Conservation (phyloP, 208 protist species). For the Crithidia thermophila region DNA sequence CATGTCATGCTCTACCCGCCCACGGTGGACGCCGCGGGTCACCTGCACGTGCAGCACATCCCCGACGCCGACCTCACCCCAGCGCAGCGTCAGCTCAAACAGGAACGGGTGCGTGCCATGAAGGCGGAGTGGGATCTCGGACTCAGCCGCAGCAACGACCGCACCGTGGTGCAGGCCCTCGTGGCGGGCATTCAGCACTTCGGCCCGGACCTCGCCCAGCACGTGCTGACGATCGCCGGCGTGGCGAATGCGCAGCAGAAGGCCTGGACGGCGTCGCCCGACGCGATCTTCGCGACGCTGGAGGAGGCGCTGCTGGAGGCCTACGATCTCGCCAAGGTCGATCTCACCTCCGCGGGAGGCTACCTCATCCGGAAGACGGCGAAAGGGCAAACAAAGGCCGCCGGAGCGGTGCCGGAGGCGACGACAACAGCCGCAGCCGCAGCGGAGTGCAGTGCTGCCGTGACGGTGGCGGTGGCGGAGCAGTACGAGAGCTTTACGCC, state of each 20-base stretch:
- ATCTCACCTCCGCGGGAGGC: constrained; percentile 47
- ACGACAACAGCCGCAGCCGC: constrained; percentile 1
- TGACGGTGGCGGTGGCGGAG: constrained; percentile 34
- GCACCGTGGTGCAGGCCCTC: constrained; percentile 45
- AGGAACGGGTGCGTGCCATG: constrained; percentile 29
- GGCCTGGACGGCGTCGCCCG: constrained; percentile 18
- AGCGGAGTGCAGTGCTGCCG: neutral
- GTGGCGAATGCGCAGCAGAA: constrained; percentile 48
- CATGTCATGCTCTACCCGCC: constrained; percentile 26
- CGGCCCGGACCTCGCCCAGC: constrained; percentile 72
- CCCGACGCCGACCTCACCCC: constrained; percentile 20
- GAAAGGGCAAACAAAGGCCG: neutral
- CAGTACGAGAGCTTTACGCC: constrained; percentile 93
- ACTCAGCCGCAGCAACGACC: constrained; percentile 39
- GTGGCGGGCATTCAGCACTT: constrained; percentile 74
- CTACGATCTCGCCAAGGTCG: constrained; percentile 43
- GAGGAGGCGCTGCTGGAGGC: constrained; percentile 63
- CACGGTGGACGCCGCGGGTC: constrained; percentile 18
- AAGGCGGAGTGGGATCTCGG: constrained; percentile 58
- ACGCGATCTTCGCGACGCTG: constrained; percentile 46
- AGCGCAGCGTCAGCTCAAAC: constrained; percentile 21
- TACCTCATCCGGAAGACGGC: constrained; percentile 53
- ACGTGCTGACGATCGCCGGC: constrained; percentile 56
- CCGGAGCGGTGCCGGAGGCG: neutral
- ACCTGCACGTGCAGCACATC: constrained; percentile 20